Percentiles rank a stretch among this genome's conserved stretches.
Evolutionary conservation across 202 grass and related monocot genomes (phyloP).

Genomic region (Eragrostis tef): DNA sequence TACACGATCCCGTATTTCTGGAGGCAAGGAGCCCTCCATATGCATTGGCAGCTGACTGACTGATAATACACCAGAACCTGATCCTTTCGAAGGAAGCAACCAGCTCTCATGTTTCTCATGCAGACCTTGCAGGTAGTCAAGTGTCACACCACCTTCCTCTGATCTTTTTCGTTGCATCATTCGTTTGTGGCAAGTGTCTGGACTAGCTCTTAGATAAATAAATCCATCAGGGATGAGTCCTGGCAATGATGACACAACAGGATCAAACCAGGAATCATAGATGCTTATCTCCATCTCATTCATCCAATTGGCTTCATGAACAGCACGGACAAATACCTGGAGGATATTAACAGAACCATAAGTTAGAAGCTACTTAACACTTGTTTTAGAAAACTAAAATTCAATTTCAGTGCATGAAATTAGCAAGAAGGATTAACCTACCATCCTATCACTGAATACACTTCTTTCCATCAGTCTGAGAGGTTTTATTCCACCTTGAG

Average conservation of each 20-base stretch:
- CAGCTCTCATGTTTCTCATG: conserved; percentile 99
- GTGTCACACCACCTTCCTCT: conserved; percentile 85
- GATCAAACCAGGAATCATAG: conserved; percentile 98
- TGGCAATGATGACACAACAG: conserved; percentile 82
- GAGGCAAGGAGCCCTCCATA: conserved; percentile 66
- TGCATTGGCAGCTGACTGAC: conserved; percentile 69
- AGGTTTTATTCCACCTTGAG: conserved; percentile 81
- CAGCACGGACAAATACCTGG: conserved; percentile 94
- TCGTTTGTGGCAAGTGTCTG: conserved; percentile 90
- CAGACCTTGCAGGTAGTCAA: conserved; percentile 89
- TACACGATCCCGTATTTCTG: conserved; percentile 77
- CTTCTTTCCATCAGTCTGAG: conserved; percentile 99
- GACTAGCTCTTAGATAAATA: conserved; percentile 93
- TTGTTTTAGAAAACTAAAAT: not conserved
- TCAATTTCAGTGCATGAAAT: conserved; percentile 12
- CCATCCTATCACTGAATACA: conserved; percentile 96
- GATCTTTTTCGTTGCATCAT: conserved; percentile 84
- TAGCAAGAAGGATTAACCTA: conserved; percentile 50
- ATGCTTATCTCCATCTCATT: conserved; percentile 99
- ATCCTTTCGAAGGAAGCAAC: conserved; percentile 71
- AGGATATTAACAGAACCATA: not conserved
- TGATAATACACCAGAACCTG: conserved; percentile 63
- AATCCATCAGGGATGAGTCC: conserved; percentile 93
- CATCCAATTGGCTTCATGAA: conserved; percentile 99
- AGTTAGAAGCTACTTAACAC: not conserved